Base-by-base conservation (phyloP, 768 basidiomycete genomes). In the Tricholoma bakamatsutake region DNA sequence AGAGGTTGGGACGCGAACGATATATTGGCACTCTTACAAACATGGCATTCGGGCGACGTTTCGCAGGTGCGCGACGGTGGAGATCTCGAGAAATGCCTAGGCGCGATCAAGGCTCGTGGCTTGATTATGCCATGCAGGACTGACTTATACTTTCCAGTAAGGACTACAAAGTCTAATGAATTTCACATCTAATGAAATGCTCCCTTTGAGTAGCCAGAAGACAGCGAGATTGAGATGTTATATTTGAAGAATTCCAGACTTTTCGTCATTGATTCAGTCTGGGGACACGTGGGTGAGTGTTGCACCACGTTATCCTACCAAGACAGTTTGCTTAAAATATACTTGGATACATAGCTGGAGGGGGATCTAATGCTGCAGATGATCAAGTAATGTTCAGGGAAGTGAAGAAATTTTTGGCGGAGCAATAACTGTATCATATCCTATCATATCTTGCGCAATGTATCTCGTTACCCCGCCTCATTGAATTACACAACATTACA, bases 101-200 rank as follows among this genome's bases (percentile, higher is more conserved):
- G 63, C 1, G 64, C 61, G 15, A 79, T 82, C 66, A 76, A 76
- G 57, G 80, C 80, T 3, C 77, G 72, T 55, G 81, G 80, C 3
- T 59, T 83, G 42, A 76, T 83, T 47, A 80, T 83, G 80, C 81
- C 82, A 4, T 77, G 75, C 59, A 81, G 80, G 69, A 82, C 79
- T 1, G 82, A 83, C 58, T 64, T 84, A 37, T 82, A 82, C 63
- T 83, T 84, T 64, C 71, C 82, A 5, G 46, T 47, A 47, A 28
- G 46, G 17, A 79, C 53, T 43, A 42, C n/a, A 18, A 24, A 30
- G 4, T 17, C 27, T 11, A n/a, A 54, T 35, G 67, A 59, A 21
- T 43, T 40, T 18, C 9, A 6, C 31, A 7, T 47, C 15, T 17
- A 24, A 4, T 46, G 2, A 30, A 40, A 42, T 18, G 30, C 17